Percentiles rank a stretch among this genome's conserved stretches.
These are phyloP conservation scores for Fragosphaeria purpurea DNA, from an alignment of 2,329 filamentous ascomycete species.

Conservation along the genomic window DNA sequence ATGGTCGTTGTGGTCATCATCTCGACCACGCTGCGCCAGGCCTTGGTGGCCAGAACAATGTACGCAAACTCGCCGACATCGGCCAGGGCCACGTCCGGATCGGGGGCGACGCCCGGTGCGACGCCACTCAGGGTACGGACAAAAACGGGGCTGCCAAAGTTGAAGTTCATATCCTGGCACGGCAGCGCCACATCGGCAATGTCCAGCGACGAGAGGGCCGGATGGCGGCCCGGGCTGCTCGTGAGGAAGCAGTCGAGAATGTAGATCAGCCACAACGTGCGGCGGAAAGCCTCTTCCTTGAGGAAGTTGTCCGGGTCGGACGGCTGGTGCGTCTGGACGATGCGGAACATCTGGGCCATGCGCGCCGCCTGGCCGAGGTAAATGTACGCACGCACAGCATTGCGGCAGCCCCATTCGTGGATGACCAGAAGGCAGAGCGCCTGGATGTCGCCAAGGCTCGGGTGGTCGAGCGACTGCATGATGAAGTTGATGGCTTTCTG, in stretches of 20 bases:
- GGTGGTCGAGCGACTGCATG: conserved; percentile 49
- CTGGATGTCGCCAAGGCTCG: conserved; percentile 51
- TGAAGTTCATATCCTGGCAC: conserved; percentile 52
- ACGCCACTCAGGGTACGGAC: conserved; percentile 44
- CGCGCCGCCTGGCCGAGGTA: conserved; percentile 53
- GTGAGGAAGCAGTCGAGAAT: conserved; percentile 53
- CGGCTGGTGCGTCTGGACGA: conserved; percentile 43
- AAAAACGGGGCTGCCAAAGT: conserved; percentile 49
- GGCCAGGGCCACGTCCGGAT: conserved; percentile 27
- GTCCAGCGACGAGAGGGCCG: conserved; percentile 44
- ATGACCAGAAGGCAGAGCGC: conserved; percentile 51
- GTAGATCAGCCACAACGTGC: conserved; percentile 53
- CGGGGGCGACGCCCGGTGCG: conserved; percentile 27
- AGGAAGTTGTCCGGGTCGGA: conserved; percentile 48
- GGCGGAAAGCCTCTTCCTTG: conserved; percentile 50
- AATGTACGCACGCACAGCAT: conserved; percentile 53
- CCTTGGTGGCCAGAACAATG: conserved; percentile 49
- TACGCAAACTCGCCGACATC: conserved; percentile 53
- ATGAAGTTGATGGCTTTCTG: conserved; percentile 46
- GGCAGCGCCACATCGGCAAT: conserved; percentile 46
- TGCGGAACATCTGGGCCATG: conserved; percentile 55
- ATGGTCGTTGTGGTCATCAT: conserved; percentile 48
- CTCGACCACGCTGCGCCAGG: conserved; percentile 52
- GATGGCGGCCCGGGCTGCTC: conserved; percentile 49
- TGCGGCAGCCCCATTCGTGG: conserved; percentile 53